Percentiles rank a stretch among this genome's conserved stretches.
These are phyloP conservation scores for Psidium guajava DNA, from an alignment of 345 rosid species.

Conservation along the genomic window DNA sequence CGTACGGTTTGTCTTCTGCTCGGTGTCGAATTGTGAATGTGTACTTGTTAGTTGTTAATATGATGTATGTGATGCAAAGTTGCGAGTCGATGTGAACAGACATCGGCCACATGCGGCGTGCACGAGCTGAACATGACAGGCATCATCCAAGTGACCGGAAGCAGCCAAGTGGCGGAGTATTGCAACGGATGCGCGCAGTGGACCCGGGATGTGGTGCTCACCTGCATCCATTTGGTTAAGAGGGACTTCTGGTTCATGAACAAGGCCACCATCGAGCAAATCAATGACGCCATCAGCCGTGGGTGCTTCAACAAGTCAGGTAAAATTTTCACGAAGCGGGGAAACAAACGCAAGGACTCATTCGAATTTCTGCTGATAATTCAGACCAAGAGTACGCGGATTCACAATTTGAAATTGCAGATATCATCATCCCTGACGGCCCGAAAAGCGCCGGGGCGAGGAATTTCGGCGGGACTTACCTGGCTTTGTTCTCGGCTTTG, in stretches of 20 bases:
- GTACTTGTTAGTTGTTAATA: too few relatives aligned
- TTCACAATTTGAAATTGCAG: neutral
- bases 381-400: neutral
- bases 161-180: conserved; percentile 2
- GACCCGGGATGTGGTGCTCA: conserved; percentile 4
- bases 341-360: neutral
- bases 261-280: neutral
- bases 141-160: neutral
- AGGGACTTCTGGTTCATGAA: conserved; percentile 26
- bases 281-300: neutral
- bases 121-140: conserved; percentile 8
- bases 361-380: neutral
- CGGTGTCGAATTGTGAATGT: neutral
- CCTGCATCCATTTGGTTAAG: conserved; percentile 11
- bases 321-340: neutral
- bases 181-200: conserved; percentile 12
- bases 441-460: neutral
- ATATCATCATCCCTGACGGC: neutral
- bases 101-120: neutral
- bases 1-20: neutral
- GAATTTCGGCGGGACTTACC: neutral
- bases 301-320: conserved; percentile 3
- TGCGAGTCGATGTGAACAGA: neutral
- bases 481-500: neutral
- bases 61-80: neutral